Base-by-base conservation (phyloP, 352 stramenopile genomes). In the Achlya hypogyna region DNA sequence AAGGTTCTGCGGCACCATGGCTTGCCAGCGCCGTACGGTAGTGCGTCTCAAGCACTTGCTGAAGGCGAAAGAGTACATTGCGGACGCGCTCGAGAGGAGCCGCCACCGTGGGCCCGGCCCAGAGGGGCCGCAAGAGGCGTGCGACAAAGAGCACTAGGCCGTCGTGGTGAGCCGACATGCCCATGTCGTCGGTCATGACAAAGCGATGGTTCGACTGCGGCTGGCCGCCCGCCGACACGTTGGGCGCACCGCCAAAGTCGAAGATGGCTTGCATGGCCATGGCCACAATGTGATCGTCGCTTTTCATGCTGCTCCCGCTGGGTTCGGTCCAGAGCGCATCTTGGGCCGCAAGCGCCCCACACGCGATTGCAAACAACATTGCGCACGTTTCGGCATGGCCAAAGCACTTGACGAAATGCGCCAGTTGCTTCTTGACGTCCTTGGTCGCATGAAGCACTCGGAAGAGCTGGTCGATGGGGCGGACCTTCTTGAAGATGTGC, bases 401-500 rank as follows among this genome's bases (percentile, higher is more conserved):
- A 58, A 95, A 96, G 58, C 76, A 90, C 14, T 84, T 83, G 52
- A 92, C 76, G 65, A 94, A 94, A 4, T 85, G 82, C 6, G 75
- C 73, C 18, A 96, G 68, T 5, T 76, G 75, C 12, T 74, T 74
- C 63, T 87, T 88, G 4, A 90, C 62, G 34, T 93, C 78, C 35
- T 82, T 85, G 22, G 83, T 72, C 6, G 87, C 70, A 42, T 91
- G 45, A 51, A 97, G 66, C 20, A 88, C 74, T 20, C 80, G 81
- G 52, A 93, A 86, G 31, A 97, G 72, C 51, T 95, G 79, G 63
- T 97, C 89, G 23, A 96, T 78, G 9, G 89, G 89, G 4, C 89
- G 82, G 40, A 96, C 84, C 71, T 96, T 96, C 71, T 91, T 88
- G 65, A 96, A 91, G 20, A 94, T 78, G 70, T 96, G 88, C 71